Evolutionary conservation across 164 flowering plant genomes (phyloP).

Genomic region (Nymphaea colorata): DNA sequence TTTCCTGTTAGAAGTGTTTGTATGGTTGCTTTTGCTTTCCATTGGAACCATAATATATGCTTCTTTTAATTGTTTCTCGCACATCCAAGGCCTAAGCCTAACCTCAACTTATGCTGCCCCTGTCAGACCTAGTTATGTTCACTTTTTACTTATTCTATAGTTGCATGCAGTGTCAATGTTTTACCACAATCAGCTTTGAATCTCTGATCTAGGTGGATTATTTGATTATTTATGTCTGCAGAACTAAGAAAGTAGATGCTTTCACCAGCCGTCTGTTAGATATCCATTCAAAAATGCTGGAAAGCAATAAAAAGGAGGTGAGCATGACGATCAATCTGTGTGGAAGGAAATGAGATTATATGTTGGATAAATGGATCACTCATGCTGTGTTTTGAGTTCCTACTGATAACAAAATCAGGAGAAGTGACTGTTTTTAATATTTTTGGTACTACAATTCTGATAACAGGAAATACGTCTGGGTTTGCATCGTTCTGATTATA

Average conservation of each 20-base stretch:
- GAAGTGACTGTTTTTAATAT: too few species aligned
- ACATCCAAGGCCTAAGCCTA: neutral
- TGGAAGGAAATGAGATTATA: too few species aligned
- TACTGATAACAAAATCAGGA: too few species aligned
- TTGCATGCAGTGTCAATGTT: neutral
- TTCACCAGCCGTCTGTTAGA: slow-evolving; percentile 81
- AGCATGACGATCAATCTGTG: neutral
- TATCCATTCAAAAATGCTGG: slow-evolving; percentile 81
- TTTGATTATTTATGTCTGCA: slow-evolving; percentile 18
- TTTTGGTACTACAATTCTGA: neutral
- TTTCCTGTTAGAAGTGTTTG: too few species aligned
- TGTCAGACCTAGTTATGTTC: neutral
- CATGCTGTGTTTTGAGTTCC: too few species aligned
- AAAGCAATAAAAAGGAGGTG: slow-evolving; percentile 75
- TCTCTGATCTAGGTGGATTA: neutral
- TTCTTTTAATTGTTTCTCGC: neutral
- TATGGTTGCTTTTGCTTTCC: too few species aligned
- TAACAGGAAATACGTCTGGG: slow-evolving; percentile 87
- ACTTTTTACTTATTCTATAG: neutral
- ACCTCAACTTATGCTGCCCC: neutral
- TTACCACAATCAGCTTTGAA: neutral
- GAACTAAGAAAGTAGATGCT: slow-evolving; percentile 80
- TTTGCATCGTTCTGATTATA: slow-evolving; percentile 95
- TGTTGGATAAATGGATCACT: too few species aligned
- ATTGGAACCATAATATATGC: too few species aligned